Evolutionary conservation across 352 stramenopile genomes (phyloP).

Genomic region (Paralagenidium karlingii): DNA sequence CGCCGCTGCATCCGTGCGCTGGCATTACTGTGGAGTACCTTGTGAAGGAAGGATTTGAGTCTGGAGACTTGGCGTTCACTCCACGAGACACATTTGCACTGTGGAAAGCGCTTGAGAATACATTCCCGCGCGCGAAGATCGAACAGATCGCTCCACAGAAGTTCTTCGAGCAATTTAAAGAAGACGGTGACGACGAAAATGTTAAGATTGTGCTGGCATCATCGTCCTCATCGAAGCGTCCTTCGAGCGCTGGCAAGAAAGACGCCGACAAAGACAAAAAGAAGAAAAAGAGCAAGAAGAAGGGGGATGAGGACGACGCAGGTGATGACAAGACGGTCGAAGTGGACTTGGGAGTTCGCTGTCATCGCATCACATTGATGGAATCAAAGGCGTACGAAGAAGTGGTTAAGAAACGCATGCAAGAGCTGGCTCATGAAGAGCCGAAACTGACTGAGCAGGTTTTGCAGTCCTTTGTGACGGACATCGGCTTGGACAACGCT

Average conservation of each 20-base stretch:
- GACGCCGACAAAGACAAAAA: slow-evolving; percentile 30
- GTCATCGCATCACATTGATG: slow-evolving; percentile 93
- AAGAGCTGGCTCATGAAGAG: slow-evolving; percentile 80
- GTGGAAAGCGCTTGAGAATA: slow-evolving; percentile 84
- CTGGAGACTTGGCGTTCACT: slow-evolving; percentile 89
- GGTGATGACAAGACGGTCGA: slow-evolving; percentile 49
- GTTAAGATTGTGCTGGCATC: neutral
- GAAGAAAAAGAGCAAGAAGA: slow-evolving; percentile 8
- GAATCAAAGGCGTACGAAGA: slow-evolving; percentile 97
- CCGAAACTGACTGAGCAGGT: slow-evolving; percentile 79
- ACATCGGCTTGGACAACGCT: slow-evolving; percentile 17
- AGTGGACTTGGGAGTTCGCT: slow-evolving; percentile 58
- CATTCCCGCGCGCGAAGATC: slow-evolving; percentile 64
- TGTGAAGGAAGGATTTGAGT: slow-evolving; percentile 67
- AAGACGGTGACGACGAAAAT: slow-evolving; percentile 17
- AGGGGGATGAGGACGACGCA: slow-evolving; percentile 47
- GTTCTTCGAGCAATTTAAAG: slow-evolving; percentile 79
- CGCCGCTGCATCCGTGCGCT: slow-evolving; percentile 68
- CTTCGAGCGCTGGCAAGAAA: neutral
- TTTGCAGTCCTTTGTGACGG: slow-evolving; percentile 49
- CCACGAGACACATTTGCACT: slow-evolving; percentile 93
- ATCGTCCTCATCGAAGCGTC: neutral
- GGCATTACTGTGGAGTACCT: slow-evolving; percentile 79
- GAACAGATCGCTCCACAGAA: slow-evolving; percentile 89
- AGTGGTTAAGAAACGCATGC: slow-evolving; percentile 88